phyloP scores from a whole-genome alignment of 805 yeast genomes.

The Candida anglica region DNA sequence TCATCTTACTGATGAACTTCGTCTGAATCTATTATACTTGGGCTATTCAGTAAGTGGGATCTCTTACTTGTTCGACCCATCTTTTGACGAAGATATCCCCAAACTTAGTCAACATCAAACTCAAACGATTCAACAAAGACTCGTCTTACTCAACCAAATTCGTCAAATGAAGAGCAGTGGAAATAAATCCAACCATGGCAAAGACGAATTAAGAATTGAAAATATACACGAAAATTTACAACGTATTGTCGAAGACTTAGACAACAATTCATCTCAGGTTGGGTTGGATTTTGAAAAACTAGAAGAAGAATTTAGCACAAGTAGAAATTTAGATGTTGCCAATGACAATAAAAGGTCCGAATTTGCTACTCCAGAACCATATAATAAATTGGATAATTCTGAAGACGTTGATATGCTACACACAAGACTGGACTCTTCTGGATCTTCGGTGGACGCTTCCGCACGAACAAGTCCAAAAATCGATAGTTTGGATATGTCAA shows the following conservation, averaged over 20 bases:
- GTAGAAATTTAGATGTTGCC: neutral
- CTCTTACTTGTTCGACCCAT: constrained; percentile 70
- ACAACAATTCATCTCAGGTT: constrained; percentile 13
- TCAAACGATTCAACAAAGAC: constrained; percentile 31
- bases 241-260: constrained; percentile 28
- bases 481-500: constrained; percentile 39
- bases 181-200: constrained; percentile 9
- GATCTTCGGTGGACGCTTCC: constrained; percentile 24
- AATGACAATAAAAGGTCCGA: neutral
- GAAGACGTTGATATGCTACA: no score
- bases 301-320: neutral
- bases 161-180: constrained; percentile 17
- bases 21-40: constrained; percentile 52
- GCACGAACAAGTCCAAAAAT: constrained; percentile 45
- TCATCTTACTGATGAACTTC: constrained; percentile 47
- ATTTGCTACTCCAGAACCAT: constrained; percentile 4
- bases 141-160: constrained; percentile 28
- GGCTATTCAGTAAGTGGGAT: constrained; percentile 66
- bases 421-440: constrained; percentile 12
- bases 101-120: constrained; percentile 25
- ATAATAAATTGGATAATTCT: neutral
- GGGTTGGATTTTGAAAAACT: constrained; percentile 8
- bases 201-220: constrained; percentile 22
- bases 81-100: constrained; percentile 48
- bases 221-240: constrained; percentile 30